Evolutionary conservation across 2,329 filamentous ascomycete genomes (phyloP), one percentile per base, ranked within the genome.

Genomic region (Drechslerella dactyloides): DNA sequence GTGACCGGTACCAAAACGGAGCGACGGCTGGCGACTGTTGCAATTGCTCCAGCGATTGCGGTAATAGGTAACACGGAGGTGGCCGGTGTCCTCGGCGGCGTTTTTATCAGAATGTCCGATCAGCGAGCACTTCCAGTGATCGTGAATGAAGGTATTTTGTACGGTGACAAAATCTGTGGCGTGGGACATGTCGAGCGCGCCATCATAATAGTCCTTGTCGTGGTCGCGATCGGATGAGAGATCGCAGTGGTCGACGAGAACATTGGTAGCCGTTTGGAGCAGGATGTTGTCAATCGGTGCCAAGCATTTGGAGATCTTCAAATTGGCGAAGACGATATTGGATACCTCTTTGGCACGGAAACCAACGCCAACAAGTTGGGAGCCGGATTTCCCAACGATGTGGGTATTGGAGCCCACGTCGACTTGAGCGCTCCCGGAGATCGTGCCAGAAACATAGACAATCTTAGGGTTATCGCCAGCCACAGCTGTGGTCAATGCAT

Each of bases 151-250:
- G 33, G 66, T 70, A 30, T 70, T 70, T 73, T 81, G 82, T 23
- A 85, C 77, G 63, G 84, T 88, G 65, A 88, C 78, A 76, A 81
- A 89, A 80, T 89, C 86, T 7, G 83, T 81, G 48, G 81, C 87
- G 79, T 89, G 87, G 52, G 84, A 88, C 56, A 86, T 80, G 75
- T 90, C 88, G 87, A 59, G 85, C 1, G 59, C 59, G 37, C 87
- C 87, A 63, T 89, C 87, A 77, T 88, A 89, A 80, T 84, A 87
- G 81, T 89, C 86, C 81, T 89, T 89, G 81, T 83, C 85, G 77
- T 85, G 81, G 75, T 83, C 80, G 24, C 78, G 77, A 79, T 89
- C 83, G 21, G 85, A 86, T 2, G 83, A 86, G 23, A 89, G 82
- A 74, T 90, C 87, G 78, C 83, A 82, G 81, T 89, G 87, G 80